phyloP scores from a whole-genome alignment of 106 monocot species.

The Vanilla planifolia region DNA sequence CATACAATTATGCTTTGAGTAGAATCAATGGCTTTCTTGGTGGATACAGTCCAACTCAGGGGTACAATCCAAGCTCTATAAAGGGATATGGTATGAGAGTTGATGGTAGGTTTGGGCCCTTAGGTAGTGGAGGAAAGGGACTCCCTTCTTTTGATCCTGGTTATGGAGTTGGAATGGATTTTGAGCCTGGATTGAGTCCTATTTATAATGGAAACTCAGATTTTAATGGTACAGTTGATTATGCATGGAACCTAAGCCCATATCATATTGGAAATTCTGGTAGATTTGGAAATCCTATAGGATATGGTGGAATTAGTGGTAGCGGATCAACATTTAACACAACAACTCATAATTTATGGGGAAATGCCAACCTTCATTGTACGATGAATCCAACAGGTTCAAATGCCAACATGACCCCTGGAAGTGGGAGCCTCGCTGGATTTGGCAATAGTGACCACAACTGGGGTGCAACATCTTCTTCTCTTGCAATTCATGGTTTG shows the following conservation, averaged over 20 bases:
- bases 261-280: slow-evolving; percentile 42
- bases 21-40: slow-evolving; percentile 38
- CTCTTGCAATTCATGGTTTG: slow-evolving; percentile 25
- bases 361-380: slow-evolving; percentile 32
- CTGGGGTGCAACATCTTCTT: slow-evolving; percentile 54
- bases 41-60: slow-evolving; percentile 38
- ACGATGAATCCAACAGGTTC: slow-evolving; percentile 27
- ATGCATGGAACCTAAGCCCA: slow-evolving; percentile 43
- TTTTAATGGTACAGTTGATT: slow-evolving; percentile 28
- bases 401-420: slow-evolving; percentile 46
- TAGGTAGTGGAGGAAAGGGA: slow-evolving; percentile 30
- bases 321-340: slow-evolving; percentile 48
- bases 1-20: slow-evolving; percentile 26
- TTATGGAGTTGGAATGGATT: slow-evolving; percentile 56
- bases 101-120: slow-evolving; percentile 45
- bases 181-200: slow-evolving; percentile 41
- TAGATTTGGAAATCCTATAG: slow-evolving; percentile 39
- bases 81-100: slow-evolving; percentile 50
- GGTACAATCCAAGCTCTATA: slow-evolving; percentile 34
- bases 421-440: slow-evolving; percentile 42
- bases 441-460: slow-evolving; percentile 48
- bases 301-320: slow-evolving; percentile 30
- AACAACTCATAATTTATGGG: slow-evolving; percentile 46
- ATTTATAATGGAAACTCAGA: slow-evolving; percentile 32
- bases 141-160: slow-evolving; percentile 40